Base-by-base conservation (phyloP, 306 rosid species). In the Lathyrus tuberosus region DNA sequence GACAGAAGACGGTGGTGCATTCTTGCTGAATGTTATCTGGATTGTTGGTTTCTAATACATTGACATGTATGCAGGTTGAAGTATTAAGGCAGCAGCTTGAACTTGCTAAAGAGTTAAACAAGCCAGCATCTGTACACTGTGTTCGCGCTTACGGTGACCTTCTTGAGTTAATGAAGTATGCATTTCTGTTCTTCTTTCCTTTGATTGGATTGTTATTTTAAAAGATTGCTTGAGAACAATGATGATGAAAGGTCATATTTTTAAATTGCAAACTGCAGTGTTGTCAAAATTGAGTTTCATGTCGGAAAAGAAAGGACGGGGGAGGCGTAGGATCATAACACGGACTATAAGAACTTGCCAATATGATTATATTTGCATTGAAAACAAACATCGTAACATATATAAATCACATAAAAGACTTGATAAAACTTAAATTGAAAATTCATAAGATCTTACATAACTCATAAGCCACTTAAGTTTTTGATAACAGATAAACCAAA, bases 61-160 rank as follows among this genome's bases (percentile, higher is more conserved):
- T 38, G 63, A 62, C 22, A 6, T 75, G 8, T 51, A 28, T 75
- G 76, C 77, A 91, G 96, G 74, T 91, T 84, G 84, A 86, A 43
- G 96, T 94, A 63, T 87, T 88, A 69, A 76, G 74, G 76, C 86
- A 81, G 69, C 98, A 94, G 75, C 96, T 93, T 78, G 85, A 85
- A 78, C 90, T 90, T 60, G 97, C 97, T 5, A 84, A 80, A 72
- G 79, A 77, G 57, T 85, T 94, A 62, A 77, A 90, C 73, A 87
- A 78, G 61, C 98, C 98, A 16, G 97, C 90, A 37, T 94, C 97
- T 5, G 67, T 94, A 24, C 97, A 93, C 62, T 93, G 97, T 65
- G 96, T 93, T 54, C 88, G 87, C 26, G 98, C 98, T 78, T 93
- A 83, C 47, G 96, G 90, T 18, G 98, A 90, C 28, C 90, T 90